These are phyloP conservation scores for Pestalotiopsis sp. DNA, from an alignment of 2,329 filamentous ascomycete genomes.

Conservation along the genomic window DNA sequence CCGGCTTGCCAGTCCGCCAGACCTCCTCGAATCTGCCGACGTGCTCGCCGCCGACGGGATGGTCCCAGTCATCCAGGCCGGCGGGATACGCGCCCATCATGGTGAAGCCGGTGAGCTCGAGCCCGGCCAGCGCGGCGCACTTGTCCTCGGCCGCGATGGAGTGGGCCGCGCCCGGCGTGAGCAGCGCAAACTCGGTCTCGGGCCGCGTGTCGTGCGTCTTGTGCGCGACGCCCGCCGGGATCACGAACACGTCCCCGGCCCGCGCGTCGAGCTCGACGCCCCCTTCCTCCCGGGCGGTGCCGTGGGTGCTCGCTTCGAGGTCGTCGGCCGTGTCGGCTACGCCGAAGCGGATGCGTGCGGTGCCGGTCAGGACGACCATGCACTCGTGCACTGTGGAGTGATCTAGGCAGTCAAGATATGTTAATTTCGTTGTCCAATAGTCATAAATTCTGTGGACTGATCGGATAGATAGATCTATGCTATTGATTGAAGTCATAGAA, in stretches of 20 bases:
- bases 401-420: conserved; percentile 24
- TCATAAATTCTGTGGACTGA: too few species aligned
- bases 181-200: conserved; percentile 36
- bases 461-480: too few species aligned
- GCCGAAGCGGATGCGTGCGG: conserved; percentile 55
- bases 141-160: conserved; percentile 33
- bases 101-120: conserved; percentile 47
- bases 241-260: conserved; percentile 59
- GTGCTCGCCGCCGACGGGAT: conserved; percentile 46
- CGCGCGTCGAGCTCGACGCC: conserved; percentile 50
- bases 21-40: conserved; percentile 40
- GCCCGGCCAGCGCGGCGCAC: conserved; percentile 34
- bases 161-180: conserved; percentile 46
- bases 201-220: conserved; percentile 50
- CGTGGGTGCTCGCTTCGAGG: conserved; percentile 41
- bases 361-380: conserved; percentile 55
- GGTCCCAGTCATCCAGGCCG: conserved; percentile 51
- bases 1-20: conserved; percentile 48
- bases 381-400: conserved; percentile 59
- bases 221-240: conserved; percentile 57
- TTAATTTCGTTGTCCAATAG: too few species aligned
- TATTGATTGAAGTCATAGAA: too few species aligned
- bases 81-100: conserved; percentile 62
- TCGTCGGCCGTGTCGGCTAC: conserved; percentile 48
- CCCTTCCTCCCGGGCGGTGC: conserved; percentile 43